Evolutionary conservation across 164 flowering plant species (phyloP), one percentile per base, ranked within the genome.

Genomic region (Annona cherimola): DNA sequence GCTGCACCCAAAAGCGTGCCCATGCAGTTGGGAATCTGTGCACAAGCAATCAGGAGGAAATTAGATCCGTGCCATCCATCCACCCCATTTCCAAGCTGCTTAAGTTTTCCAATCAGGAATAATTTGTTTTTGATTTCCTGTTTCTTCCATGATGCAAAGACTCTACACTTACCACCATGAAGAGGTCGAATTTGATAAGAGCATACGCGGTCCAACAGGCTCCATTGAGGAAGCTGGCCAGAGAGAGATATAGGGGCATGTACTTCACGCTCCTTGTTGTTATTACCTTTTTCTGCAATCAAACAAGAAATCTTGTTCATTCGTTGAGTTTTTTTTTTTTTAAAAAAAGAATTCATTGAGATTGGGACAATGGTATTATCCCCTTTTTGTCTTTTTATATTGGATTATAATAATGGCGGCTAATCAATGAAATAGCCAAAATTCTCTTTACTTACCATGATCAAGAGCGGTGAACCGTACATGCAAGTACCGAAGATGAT

Each of bases 381-480:
- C 35, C 35, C 35, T 26, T 26, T 26, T 26, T 26, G 35, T 26
- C 35, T 26, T 26, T 26, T 26, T 26, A 1, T 26, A 26, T 26
- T 26, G n/a, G 20, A 63, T 72, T 7, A 46, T 26, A 26, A 26
- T 26, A 26, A 26, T 26, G 35, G 35, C 35, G 1, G 35, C 35
- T 26, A 26, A 26, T 26, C 35, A 26, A 26, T 26, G 35, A 26
- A 26, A 26, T 26, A 26, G 35, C 35, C 35, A 26, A 26, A 26
- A 26, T 26, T 26, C 35, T 26, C 35, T 26, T 26, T 50, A 50
- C 65, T 46, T 72, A 74, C 80, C 83, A 73, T 68, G 72, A 71
- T 40, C 40, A 72, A 66, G 4, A 80, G 83, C 4, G 97, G 98
- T 1, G 95, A 83, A 8, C 70, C 80, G 69, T 94, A 94, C 96